These are phyloP conservation scores for Coelastrella sp. DNA, from an alignment of 139 green algal species.

Conservation along the genomic window DNA sequence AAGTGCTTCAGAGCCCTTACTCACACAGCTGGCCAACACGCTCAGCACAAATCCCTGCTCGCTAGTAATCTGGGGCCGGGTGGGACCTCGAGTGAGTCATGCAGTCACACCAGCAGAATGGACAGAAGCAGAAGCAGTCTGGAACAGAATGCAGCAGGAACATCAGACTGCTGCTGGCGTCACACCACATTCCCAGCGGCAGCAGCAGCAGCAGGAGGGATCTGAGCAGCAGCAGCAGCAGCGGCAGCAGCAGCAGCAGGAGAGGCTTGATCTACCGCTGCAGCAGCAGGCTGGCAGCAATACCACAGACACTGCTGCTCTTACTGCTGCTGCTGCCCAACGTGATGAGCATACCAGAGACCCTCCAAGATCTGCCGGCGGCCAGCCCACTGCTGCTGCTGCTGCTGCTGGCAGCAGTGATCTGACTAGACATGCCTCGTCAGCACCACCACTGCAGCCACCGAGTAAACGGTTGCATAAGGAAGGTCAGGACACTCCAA, in stretches of 20 bases:
- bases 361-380: too few relatives aligned
- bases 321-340: background rate
- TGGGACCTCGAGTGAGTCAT: conserved; percentile 20
- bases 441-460: background rate
- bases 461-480: background rate
- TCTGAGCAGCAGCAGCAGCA: conserved; percentile 9
- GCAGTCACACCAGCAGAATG: conserved; percentile 6
- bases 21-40: background rate
- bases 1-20: background rate
- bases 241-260: background rate
- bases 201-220: conserved; percentile 20
- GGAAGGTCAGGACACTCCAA: background rate
- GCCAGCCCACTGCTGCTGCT: background rate
- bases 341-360: background rate
- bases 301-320: background rate
- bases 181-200: background rate
- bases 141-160: background rate
- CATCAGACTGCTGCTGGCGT: background rate
- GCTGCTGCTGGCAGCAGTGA: background rate
- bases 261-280: background rate
- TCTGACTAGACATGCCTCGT: background rate
- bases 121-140: background rate
- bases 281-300: background rate
- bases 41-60: background rate
- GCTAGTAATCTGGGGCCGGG: conserved; percentile 1